Conservation (phyloP, 805 yeast genomes). For the Limtongia smithiae region DNA sequence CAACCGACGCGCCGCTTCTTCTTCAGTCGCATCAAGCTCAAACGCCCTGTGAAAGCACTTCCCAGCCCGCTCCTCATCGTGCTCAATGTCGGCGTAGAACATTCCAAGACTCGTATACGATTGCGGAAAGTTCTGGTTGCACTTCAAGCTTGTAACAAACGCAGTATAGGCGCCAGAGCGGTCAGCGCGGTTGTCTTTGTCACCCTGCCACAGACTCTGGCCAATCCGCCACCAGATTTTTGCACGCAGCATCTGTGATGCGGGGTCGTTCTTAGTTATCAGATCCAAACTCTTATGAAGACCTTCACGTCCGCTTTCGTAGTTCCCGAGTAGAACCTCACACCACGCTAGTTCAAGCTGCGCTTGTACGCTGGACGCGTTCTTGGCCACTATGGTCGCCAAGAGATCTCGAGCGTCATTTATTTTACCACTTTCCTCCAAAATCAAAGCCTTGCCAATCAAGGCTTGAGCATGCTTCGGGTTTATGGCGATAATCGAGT, state of each 20-base stretch:
- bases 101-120: constrained; percentile 79
- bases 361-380: constrained; percentile 58
- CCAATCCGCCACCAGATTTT: constrained; percentile 70
- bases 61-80: constrained; percentile 65
- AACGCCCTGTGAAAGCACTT: constrained; percentile 88
- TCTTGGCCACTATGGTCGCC: constrained; percentile 45
- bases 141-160: constrained; percentile 57
- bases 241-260: constrained; percentile 57
- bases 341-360: constrained; percentile 77
- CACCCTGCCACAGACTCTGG: constrained; percentile 47
- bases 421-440: constrained; percentile 60
- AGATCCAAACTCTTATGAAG: constrained; percentile 46
- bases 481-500: constrained; percentile 49
- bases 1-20: constrained; percentile 67
- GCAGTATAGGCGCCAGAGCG: constrained; percentile 53
- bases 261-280: constrained; percentile 50
- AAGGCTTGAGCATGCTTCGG: constrained; percentile 56
- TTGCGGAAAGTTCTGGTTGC: constrained; percentile 64
- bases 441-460: constrained; percentile 78
- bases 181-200: constrained; percentile 20
- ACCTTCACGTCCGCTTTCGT: constrained; percentile 50
- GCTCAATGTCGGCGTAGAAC: constrained; percentile 56
- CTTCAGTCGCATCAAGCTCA: constrained; percentile 75
- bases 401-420: constrained; percentile 54
- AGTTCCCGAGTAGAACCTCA: constrained; percentile 51